Conservation (phyloP, 176 grass and related monocot species). For the Rhynchospora pubera region DNA sequence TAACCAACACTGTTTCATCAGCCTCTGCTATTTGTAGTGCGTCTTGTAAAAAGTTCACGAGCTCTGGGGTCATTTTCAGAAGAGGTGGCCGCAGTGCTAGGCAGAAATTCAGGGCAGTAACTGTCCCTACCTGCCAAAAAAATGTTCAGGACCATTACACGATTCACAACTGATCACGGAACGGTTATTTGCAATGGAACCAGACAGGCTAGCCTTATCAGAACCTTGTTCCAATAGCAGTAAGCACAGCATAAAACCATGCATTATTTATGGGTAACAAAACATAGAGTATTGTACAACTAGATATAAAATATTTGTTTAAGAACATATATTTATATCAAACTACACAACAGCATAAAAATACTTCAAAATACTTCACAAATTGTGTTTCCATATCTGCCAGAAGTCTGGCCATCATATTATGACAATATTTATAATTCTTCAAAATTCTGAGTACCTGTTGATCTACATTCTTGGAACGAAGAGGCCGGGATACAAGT, state of each 20-base stretch:
- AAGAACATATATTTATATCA: not conserved
- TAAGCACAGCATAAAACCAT: not conserved
- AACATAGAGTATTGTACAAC: not conserved
- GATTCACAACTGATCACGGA: not conserved
- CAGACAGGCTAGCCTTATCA: not conserved
- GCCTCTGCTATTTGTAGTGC: conserved; percentile 97
- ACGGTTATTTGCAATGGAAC: not conserved
- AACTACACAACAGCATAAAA: not conserved
- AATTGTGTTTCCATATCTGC: not conserved
- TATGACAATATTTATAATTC: conserved; percentile 9
- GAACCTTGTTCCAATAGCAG: not conserved
- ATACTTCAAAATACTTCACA: not conserved
- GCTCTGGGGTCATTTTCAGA: conserved; percentile 78
- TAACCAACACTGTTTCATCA: conserved; percentile 96
- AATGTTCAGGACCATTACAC: conserved; percentile 4
- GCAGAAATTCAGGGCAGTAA: conserved; percentile 94
- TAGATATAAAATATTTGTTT: not conserved
- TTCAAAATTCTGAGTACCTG: conserved; percentile 40
- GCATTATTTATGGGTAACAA: not conserved
- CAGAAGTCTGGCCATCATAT: not conserved
- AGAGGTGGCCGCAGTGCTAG: conserved; percentile 91
- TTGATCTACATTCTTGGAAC: conserved; percentile 86
- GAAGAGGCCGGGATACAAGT: conserved; percentile 76
- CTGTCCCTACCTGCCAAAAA: conserved; percentile 84
- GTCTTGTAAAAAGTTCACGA: conserved; percentile 98